A percentile compares a stretch with the other conserved stretches of the same genome.
Evolutionary conservation across 2,329 filamentous ascomycete genomes (phyloP).

Genomic region (Metarhizium sp.): DNA sequence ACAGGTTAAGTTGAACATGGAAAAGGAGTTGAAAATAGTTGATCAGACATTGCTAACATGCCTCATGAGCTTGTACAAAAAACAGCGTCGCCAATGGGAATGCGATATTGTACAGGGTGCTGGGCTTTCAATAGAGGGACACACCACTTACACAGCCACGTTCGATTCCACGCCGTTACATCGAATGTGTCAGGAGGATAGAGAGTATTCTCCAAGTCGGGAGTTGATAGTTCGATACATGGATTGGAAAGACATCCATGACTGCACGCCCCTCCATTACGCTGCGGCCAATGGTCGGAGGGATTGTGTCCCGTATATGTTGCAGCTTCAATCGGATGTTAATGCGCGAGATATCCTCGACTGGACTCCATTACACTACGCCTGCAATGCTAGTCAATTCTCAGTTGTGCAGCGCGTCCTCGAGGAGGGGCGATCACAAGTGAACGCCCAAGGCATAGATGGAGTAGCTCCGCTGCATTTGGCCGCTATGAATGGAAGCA

Average conservation of each 20-base stretch:
- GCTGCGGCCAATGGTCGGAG: neutral
- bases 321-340: neutral
- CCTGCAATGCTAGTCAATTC: too few species aligned
- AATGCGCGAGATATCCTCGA: neutral
- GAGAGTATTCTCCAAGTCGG: neutral
- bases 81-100: neutral
- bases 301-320: too few species aligned
- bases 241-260: neutral
- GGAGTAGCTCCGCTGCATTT: neutral
- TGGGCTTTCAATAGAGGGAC: too few species aligned
- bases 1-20: too few species aligned
- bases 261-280: neutral
- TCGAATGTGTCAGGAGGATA: too few species aligned
- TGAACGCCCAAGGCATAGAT: too few species aligned
- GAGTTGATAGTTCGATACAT: neutral
- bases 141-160: too few species aligned
- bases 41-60: neutral
- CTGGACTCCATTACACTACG: neutral
- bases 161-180: too few species aligned
- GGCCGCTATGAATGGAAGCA: neutral
- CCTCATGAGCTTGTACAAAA: neutral
- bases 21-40: neutral
- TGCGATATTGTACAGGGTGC: too few species aligned
- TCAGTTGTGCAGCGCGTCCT: too few species aligned
- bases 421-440: too few species aligned